phyloP scores from a whole-genome alignment of 257 asterid species.

The Catharanthus roseus region DNA sequence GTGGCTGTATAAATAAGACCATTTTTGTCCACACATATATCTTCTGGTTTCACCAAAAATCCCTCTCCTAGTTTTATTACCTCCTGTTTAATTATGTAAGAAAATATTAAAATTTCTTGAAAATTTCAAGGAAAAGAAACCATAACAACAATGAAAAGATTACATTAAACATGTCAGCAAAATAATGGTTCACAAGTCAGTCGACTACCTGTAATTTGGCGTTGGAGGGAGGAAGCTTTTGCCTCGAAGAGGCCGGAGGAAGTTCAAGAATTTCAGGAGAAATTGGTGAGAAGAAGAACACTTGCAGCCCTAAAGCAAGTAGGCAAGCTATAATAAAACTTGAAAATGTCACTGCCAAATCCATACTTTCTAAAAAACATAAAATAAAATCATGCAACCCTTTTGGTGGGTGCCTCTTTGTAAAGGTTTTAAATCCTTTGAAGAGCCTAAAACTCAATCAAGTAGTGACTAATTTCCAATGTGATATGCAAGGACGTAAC shows the following conservation, averaged over 20 bases:
- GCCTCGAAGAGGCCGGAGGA: conserved; percentile 28
- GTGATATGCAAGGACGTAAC: no score
- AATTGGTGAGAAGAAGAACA: conserved; percentile 32
- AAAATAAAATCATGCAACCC: background rate
- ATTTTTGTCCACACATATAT: conserved; percentile 36
- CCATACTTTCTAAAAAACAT: no score
- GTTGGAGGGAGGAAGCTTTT: conserved; percentile 29
- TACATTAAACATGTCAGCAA: no score
- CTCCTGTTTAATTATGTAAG: conserved; percentile 25
- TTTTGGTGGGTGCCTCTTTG: background rate
- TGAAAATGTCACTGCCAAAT: conserved; percentile 15
- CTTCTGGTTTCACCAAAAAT: conserved; percentile 48
- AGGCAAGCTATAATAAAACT: conserved; percentile 28
- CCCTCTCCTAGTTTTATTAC: conserved; percentile 68
- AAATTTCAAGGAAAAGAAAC: no score
- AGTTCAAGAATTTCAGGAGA: conserved; percentile 32
- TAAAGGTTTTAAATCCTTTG: background rate
- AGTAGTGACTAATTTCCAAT: no score
- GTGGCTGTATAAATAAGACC: conserved; percentile 55
- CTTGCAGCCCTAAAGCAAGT: conserved; percentile 35
- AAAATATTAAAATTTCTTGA: background rate
- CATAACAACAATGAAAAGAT: no score
- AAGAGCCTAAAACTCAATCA: no score
- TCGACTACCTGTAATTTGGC: conserved; percentile 53
- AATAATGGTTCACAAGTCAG: no score